Base-by-base conservation (phyloP, 2,329 filamentous ascomycete genomes). In the Talaromyces amestolkiae region DNA sequence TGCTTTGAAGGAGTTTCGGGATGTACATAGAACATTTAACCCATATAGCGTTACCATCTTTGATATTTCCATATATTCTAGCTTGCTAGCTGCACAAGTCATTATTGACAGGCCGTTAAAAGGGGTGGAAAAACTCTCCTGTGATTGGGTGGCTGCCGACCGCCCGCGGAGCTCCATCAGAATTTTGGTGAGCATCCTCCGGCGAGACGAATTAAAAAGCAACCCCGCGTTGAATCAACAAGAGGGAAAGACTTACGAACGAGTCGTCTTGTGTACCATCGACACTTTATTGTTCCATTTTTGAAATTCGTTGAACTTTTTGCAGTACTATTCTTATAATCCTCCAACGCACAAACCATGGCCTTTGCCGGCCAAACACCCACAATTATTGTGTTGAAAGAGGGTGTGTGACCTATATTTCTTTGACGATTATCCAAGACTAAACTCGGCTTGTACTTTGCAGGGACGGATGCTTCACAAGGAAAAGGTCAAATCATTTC, bases 341-440 rank as follows among this genome's bases (percentile, higher is more conserved):
- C 43, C 47, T 4, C 65, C 19, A 19, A 59, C 45, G 37, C 47
- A 59, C 69, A 74, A 74, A 84, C 68, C 72, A 97, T 97, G 93
- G 96, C 93, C 79, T 97, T 97, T 84, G 92, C 92, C 83, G 93
- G 93, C 78, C 94, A 97, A 82, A 95, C 94, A 78, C 94, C 94
- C 79, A 97, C 94, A 74, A 97, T 97, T 79, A 92, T 98, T 81
- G 93, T 98, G 84, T 88, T 98, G 77, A 96, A 95, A 84, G 94
- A 97, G 86, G 93, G 93, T 96, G 78, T 78, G 89, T 85, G 72
- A 53, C 13, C n/a, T 22, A 31, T 31, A 47, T 53, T 58, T 70
- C 66, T n/a, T 31, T 10, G 15, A 7, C 2, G 3, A 19, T 35
- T 17, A 6, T 19, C 8, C 6, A 37, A 43, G n/a, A 8, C 61